phyloP scores from a whole-genome alignment of 805 yeast species.

The Suhomyces sp. region DNA sequence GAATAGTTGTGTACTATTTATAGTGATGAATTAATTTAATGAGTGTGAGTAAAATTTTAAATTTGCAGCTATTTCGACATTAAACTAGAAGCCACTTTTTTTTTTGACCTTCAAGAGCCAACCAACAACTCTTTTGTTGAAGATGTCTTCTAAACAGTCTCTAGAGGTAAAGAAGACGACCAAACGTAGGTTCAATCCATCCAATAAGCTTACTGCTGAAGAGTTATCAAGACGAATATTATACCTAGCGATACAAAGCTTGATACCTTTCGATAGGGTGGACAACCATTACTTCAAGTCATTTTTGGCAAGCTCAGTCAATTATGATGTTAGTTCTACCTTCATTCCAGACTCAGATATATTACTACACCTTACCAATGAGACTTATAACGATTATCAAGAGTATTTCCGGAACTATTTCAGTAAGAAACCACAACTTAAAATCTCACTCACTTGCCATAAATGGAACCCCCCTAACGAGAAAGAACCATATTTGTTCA shows the following conservation, averaged over 20 bases:
- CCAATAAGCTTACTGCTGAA: slow-evolving; percentile 5
- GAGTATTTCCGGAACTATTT: slow-evolving; percentile 19
- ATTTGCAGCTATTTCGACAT: too few relatives aligned
- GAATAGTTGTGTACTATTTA: too few relatives aligned
- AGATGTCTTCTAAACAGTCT: slow-evolving; percentile 1
- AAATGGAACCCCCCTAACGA: slow-evolving; percentile 17
- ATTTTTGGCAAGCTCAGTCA: slow-evolving; percentile 10
- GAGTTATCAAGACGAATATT: slow-evolving; percentile 10
- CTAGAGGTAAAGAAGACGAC: not conserved
- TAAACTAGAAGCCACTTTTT: too few relatives aligned
- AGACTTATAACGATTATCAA: slow-evolving; percentile 19
- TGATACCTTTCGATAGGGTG: slow-evolving; percentile 19
- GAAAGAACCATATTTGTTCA: slow-evolving; percentile 15
- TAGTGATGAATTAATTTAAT: not conserved
- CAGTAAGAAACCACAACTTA: slow-evolving; percentile 5
- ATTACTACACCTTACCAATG: slow-evolving; percentile 18
- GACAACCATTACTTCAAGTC: slow-evolving; percentile 15
- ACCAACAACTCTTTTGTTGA: too few relatives aligned
- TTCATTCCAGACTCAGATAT: slow-evolving; percentile 16
- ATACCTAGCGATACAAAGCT: slow-evolving; percentile 19
- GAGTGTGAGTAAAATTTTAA: too few relatives aligned
- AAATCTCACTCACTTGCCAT: slow-evolving; percentile 20
- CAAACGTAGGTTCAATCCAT: not conserved
- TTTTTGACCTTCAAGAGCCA: too few relatives aligned
- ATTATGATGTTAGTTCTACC: not conserved